Base-by-base conservation (phyloP, 2,329 filamentous ascomycete genomes). In the Chalara sp. region DNA sequence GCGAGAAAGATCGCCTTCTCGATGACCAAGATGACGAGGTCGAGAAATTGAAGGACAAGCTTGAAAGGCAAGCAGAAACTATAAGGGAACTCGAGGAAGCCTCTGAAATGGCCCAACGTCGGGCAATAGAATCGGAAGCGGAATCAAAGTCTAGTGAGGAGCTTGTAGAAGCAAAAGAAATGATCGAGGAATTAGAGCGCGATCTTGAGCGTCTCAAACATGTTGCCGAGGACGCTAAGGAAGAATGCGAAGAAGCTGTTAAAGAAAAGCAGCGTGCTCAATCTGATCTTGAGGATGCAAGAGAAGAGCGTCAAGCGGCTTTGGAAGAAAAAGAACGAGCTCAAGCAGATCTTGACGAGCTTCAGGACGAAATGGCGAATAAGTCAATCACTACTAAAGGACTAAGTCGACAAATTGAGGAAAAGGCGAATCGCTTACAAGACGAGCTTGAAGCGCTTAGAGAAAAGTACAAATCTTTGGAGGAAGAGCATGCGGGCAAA, bases 361-460 rank as follows among this genome's bases (percentile, higher is more conserved):
- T 90, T 29, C 85, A 87, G 55, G 84, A 88, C 49, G 87, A 90
- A 60, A 81, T 90, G 76, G 78, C 85, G 28, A 84, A 91, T 68
- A 90, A 89, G 60, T 91, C 87, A 0, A 77, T 89, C 37, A 81
- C 81, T 48, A 87, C 85, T 10, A 89, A 87, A 63, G 86, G 84
- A 2, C 73, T 89, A 6, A 87, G 81, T 48, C 79, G 86, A 32
- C 86, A 91, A 67, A 76, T 89, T 13, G 86, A 91, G 61, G 85
- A 88, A 58, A 88, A 83, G 65, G 71, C 81, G 6, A 70, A 73
- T 47, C 80, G 81, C 32, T 70, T 91, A 7, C 84, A 90, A 58
- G 72, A 78, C 44, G 85, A 90, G 51, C 69, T 89, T 5, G 78
- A 80, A 43, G 63, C 70, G 3, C 63, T 79, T 47, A 70, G 70